Base-by-base conservation (phyloP, 768 basidiomycete genomes). In the Sarcomyxa edulis region DNA sequence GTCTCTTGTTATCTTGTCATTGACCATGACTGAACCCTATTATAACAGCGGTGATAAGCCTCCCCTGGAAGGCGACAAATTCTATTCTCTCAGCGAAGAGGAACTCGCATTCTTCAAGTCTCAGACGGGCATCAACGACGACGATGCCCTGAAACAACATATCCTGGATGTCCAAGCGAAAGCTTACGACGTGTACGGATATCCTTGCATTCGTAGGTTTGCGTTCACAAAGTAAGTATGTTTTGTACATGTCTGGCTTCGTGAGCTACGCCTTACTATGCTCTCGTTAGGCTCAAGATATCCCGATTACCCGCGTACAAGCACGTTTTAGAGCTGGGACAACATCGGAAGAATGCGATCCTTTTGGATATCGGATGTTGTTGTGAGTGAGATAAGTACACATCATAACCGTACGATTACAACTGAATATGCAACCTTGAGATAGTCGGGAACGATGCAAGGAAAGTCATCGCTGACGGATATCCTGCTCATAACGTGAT, bases 331-430 rank as follows among this genome's bases (percentile, higher is more conserved):
- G 34, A 53, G 7, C 53, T 71, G 1, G 45, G 47, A 1, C 24
- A 48, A 15, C 32, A 49, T 1, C 46, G 51, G 8, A 49, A 53
- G 19, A 49, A 50, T 14, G 56, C 66, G 9, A 57, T 71, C 25
- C 49, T 69, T 1, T 53, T 71, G 8, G 69, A 71, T 41, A 49
- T 68, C 14, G 69, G 65, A 6, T 71, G 69, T 42, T 67, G 66
- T 43, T 69, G 69, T 71, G 22, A 39, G 58, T 53, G 16, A 6
- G 1, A 12, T n/a, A n/a, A n/a, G n/a, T n/a, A n/a, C n/a, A n/a
- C n/a, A n/a, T n/a, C n/a, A n/a, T n/a, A n/a, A n/a, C n/a, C n/a
- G n/a, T n/a, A n/a, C n/a, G n/a, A n/a, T n/a, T n/a, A n/a, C n/a
- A n/a, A n/a, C n/a, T n/a, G n/a, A n/a, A n/a, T n/a, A n/a, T n/a